Base-by-base conservation (phyloP, 164 flowering plant genomes). In the Vitis labrusca region DNA sequence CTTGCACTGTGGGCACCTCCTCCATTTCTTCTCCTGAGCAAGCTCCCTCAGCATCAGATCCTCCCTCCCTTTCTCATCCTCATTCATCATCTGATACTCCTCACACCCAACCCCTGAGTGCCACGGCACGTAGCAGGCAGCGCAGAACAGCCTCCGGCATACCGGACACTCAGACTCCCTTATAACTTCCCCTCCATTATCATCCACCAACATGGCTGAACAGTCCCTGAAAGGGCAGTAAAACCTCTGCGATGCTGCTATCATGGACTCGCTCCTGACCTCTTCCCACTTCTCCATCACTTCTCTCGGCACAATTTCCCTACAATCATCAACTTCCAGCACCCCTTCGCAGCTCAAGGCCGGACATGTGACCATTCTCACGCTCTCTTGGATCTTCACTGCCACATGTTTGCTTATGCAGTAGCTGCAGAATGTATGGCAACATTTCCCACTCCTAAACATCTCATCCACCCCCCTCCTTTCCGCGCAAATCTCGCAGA, bases 101-200 rank as follows among this genome's bases (percentile, higher is more conserved):
- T 72, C 71, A 50, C 81, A 78, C 0, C 30, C 66, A 1, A 74
- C 16, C 53, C 79, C 86, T 0, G 66, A 8, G 58, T 85, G 88
- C 86, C 88, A 85, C 5, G 81, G 76, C 5, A 79, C 84, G 8
- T 16, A 9, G 52, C 88, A 85, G 68, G 17, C 37, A 0, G 81
- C 88, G 54, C 88, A 85, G 48, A 83, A 82, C 62, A 82, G 17
- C 56, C 83, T 73, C 16, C 65, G 67, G 64, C 86, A 86, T 17
- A 19, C 16, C 2, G 82, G 84, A 58, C 87, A 86, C 77, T 84
- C 81, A 0, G 74, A 27, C 27, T 10, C 15, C 48, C 65, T 69
- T 54, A 74, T 49, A 14, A 66, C 49, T 3, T 19, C 61, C 23
- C 63, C 68, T 13, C 23, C 69, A 6, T 73, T 68, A 47, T 80